Percentiles rank a stretch among this genome's conserved stretches.
Conservation (phyloP, 495 filamentous ascomycete genomes). For the Rostrohypoxylon terebratum region DNA sequence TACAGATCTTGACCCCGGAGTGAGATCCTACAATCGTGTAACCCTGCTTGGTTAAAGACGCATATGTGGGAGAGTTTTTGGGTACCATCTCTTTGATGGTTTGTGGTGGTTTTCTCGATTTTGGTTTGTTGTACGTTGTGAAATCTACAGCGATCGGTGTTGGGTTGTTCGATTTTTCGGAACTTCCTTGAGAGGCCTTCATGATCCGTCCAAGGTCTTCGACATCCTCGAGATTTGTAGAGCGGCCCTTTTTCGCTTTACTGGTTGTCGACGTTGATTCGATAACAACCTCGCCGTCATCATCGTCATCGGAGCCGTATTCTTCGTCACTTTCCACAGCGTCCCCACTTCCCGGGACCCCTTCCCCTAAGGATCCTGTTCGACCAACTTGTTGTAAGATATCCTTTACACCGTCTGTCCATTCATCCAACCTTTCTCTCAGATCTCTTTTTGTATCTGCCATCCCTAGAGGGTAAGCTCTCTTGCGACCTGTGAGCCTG, state of each 20-base stretch:
- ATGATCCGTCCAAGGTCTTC: constrained; percentile 83
- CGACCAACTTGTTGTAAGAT: constrained; percentile 70
- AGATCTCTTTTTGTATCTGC: constrained; percentile 84
- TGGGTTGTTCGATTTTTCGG: constrained; percentile 48
- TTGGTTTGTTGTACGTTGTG: constrained; percentile 71
- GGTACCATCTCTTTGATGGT: constrained; percentile 91
- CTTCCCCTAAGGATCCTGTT: constrained; percentile 79
- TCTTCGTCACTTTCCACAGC: constrained; percentile 86
- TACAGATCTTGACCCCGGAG: constrained; percentile 96
- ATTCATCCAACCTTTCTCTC: constrained; percentile 73
- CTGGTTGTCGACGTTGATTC: constrained; percentile 52
- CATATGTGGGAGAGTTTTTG: constrained; percentile 85
- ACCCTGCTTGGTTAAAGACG: constrained; percentile 91
- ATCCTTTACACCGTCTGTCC: constrained; percentile 79
- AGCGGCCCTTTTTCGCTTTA: constrained; percentile 50
- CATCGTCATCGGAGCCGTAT: constrained; percentile 64
- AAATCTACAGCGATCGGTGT: constrained; percentile 84
- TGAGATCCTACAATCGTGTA: constrained; percentile 96
- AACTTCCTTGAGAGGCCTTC: constrained; percentile 57
- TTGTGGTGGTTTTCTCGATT: constrained; percentile 57
- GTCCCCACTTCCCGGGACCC: constrained; percentile 83
- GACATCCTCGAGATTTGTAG: constrained; percentile 74
- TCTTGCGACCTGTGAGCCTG: constrained; percentile 82
- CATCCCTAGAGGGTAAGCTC: constrained; percentile 85
- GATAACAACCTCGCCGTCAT: constrained; percentile 69